Percentiles rank a stretch among this genome's conserved stretches.
Evolutionary conservation across 306 rosid species (phyloP).

Genomic region (Betula pendula): DNA sequence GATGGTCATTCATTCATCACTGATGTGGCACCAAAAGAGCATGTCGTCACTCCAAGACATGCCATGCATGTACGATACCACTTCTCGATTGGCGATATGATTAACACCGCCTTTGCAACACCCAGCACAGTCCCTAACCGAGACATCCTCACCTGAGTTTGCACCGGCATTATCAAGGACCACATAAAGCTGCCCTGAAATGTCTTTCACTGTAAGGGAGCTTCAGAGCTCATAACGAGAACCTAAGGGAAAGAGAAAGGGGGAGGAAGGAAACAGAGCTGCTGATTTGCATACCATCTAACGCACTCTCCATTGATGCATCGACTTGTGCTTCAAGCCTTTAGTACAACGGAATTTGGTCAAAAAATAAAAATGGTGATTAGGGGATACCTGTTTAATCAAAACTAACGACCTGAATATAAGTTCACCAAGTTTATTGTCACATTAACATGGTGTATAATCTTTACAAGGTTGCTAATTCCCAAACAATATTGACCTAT

Average conservation of each 20-base stretch:
- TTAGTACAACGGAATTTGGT: neutral
- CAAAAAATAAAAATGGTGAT: neutral
- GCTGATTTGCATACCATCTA: neutral
- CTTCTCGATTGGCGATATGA: too few species aligned
- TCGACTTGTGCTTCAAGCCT: neutral
- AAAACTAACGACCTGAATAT: neutral
- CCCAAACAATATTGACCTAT: neutral
- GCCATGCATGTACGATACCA: neutral
- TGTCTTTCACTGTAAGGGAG: too few species aligned
- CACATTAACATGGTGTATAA: neutral
- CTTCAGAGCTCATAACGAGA: too few species aligned
- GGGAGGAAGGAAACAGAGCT: neutral
- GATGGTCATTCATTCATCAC: conserved; percentile 1
- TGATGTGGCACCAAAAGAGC: too few species aligned
- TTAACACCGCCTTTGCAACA: too few species aligned
- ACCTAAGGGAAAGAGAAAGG: too few species aligned
- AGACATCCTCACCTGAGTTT: too few species aligned
- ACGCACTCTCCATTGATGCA: neutral
- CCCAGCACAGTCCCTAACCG: too few species aligned
- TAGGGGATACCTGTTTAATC: neutral
- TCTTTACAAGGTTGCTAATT: too few species aligned
- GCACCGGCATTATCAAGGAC: too few species aligned
- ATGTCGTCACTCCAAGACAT: neutral
- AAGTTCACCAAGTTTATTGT: neutral
- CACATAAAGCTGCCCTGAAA: too few species aligned